Percentiles rank a stretch among this genome's conserved stretches.
Evolutionary conservation across 2,329 filamentous ascomycete species (phyloP).

Genomic region (Paradendryphiella salina): DNA sequence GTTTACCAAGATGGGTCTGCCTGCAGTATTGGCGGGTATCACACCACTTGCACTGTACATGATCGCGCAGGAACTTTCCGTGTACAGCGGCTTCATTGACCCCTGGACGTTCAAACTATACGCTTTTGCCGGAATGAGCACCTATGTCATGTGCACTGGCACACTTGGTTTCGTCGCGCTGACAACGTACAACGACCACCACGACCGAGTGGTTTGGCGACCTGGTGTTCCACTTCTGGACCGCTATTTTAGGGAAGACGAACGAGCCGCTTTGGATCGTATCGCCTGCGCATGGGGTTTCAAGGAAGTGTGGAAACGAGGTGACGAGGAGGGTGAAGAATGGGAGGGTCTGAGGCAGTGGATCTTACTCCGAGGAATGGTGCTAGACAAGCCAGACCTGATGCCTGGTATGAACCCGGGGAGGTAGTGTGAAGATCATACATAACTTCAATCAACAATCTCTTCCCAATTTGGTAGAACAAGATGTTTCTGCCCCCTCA

Average conservation of each 20-base stretch:
- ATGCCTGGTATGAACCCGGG: slow-evolving; percentile 82
- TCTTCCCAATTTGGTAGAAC: background rate
- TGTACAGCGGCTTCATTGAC: slow-evolving; percentile 76
- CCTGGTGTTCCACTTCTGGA: slow-evolving; percentile 77
- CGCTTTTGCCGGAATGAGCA: slow-evolving; percentile 77
- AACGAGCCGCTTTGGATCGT: slow-evolving; percentile 82
- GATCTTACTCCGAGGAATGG: slow-evolving; percentile 80
- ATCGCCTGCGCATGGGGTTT: slow-evolving; percentile 92
- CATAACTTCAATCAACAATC: background rate
- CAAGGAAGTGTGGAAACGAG: slow-evolving; percentile 74
- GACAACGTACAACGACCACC: slow-evolving; percentile 89
- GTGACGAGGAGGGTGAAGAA: slow-evolving; percentile 87
- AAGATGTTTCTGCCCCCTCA: background rate
- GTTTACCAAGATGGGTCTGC: slow-evolving; percentile 65
- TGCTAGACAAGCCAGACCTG: slow-evolving; percentile 83
- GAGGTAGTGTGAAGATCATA: slow-evolving; percentile 1
- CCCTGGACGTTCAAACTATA: slow-evolving; percentile 72
- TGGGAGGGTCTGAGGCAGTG: slow-evolving; percentile 88
- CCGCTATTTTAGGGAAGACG: slow-evolving; percentile 87
- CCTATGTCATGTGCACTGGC: slow-evolving; percentile 79
- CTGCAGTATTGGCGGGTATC: slow-evolving; percentile 58
- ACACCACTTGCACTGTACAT: slow-evolving; percentile 71
- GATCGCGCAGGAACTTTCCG: slow-evolving; percentile 67
- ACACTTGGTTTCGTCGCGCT: slow-evolving; percentile 83
- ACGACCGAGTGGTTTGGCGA: slow-evolving; percentile 90